Conservation (phyloP, 2,329 filamentous ascomycete species). For the Cryphonectria japonica region DNA sequence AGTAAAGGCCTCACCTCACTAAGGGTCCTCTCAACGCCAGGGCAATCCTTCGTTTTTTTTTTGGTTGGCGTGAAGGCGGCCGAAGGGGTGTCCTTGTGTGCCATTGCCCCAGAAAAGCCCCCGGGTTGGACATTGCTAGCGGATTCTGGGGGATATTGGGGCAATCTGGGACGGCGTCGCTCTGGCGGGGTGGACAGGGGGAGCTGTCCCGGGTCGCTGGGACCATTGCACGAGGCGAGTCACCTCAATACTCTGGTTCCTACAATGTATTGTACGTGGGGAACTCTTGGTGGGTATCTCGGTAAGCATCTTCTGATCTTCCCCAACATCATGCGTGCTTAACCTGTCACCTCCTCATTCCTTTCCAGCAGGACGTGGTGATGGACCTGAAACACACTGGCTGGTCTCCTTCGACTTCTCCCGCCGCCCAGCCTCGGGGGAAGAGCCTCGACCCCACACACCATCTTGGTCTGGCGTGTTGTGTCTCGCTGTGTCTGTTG, state of each 20-base stretch:
- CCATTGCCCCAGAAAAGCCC: constrained; percentile 11
- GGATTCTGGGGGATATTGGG: constrained; percentile 25
- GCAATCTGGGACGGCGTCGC: constrained; percentile 8
- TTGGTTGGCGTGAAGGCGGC: constrained; percentile 4
- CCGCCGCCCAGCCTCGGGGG: neutral
- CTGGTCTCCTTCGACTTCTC: neutral
- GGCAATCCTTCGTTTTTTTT: constrained; percentile 13
- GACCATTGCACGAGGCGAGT: constrained; percentile 3
- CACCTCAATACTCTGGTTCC: neutral
- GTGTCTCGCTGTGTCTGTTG: neutral
- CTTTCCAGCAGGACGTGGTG: neutral
- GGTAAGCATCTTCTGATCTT: neutral
- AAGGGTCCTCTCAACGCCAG: neutral
- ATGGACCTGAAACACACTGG: neutral
- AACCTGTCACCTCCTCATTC: neutral
- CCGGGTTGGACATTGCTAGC: constrained; percentile 9
- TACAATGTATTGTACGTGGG: neutral
- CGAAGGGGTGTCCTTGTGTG: constrained; percentile 19
- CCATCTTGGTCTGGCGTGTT: neutral
- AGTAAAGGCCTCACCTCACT: neutral
- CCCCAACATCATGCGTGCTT: neutral
- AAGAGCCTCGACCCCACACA: neutral
- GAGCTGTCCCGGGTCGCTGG: constrained; percentile 2
- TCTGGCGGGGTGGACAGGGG: constrained; percentile 4
- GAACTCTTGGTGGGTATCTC: neutral